A percentile compares a stretch with the other conserved stretches of the same genome.
phyloP scores from a whole-genome alignment of 179 eudicot genomes.

The Patellifolia procumbens region DNA sequence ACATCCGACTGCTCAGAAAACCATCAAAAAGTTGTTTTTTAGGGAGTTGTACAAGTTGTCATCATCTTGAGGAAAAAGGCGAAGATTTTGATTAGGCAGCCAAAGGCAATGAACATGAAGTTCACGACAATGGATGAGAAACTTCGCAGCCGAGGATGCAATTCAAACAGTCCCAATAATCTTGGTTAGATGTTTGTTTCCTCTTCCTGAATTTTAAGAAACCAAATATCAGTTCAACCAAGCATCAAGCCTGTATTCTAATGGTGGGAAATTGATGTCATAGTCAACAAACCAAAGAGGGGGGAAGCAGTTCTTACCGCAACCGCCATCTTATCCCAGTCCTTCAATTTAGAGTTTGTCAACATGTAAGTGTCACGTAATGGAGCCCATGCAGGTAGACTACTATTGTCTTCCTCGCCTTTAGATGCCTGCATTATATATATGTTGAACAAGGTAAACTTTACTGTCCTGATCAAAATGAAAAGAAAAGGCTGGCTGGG shows the following conservation, averaged over 20 bases:
- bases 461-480: no score
- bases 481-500: background rate
- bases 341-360: constrained; percentile 79
- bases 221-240: constrained; percentile 9
- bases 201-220: constrained; percentile 15
- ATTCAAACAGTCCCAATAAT: background rate
- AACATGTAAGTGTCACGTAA: constrained; percentile 84
- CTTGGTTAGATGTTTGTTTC: constrained; percentile 19
- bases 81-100: background rate
- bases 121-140: background rate
- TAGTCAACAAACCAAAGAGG: no score
- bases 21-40: background rate
- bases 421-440: constrained; percentile 45
- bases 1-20: background rate
- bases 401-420: constrained; percentile 37
- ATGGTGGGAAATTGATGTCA: background rate
- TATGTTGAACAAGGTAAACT: background rate
- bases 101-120: background rate
- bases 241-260: background rate
- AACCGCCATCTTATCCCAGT: constrained; percentile 93
- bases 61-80: background rate
- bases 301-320: constrained; percentile 36
- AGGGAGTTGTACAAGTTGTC: background rate
- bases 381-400: constrained; percentile 93
- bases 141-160: background rate